A percentile compares a stretch with the other conserved stretches of the same genome.
phyloP scores from a whole-genome alignment of 495 filamentous ascomycete species.

The Aspergillus heteromorphus region DNA sequence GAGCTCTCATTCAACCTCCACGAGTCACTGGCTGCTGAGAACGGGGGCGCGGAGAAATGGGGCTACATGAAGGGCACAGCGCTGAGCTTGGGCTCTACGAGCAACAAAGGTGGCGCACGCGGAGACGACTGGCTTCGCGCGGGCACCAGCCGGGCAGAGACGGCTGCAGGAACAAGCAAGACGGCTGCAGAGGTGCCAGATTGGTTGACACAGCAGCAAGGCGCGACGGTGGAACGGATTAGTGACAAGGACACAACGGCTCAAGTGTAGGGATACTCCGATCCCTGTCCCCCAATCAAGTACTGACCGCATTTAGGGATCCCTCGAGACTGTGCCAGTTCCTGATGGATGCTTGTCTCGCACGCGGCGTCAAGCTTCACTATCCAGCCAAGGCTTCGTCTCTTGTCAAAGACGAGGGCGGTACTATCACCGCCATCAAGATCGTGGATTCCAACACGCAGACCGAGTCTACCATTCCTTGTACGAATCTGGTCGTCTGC shows the following conservation, averaged over 20 bases:
- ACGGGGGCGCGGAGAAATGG: conserved; percentile 60
- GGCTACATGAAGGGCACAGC: conserved; percentile 61
- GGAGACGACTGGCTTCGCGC: conserved; percentile 60
- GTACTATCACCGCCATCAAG: conserved; percentile 46
- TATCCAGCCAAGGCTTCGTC: conserved; percentile 54
- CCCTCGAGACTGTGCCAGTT: conserved; percentile 59
- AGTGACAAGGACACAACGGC: conserved; percentile 57
- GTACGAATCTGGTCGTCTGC: conserved; percentile 58
- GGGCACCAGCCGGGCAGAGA: conserved; percentile 58
- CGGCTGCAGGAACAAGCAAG: conserved; percentile 30
- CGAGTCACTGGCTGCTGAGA: conserved; percentile 52
- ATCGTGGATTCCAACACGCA: conserved; percentile 28
- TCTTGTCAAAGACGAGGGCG: conserved; percentile 43
- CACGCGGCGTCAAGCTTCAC: conserved; percentile 60
- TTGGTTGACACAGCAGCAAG: conserved; percentile 55
- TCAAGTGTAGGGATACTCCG: conserved; percentile 47
- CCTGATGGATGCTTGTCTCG: conserved; percentile 51
- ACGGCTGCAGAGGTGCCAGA: conserved; percentile 22
- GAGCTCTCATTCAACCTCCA: conserved; percentile 67
- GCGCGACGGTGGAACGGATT: conserved; percentile 55
- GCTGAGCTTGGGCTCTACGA: conserved; percentile 42
- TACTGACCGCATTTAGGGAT: conserved; percentile 35
- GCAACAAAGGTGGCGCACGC: conserved; percentile 24
- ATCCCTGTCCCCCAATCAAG: not conserved
- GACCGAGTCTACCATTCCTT: conserved; percentile 24